Percentiles rank a stretch among this genome's conserved stretches.
Conservation (phyloP, 148 eudicot genomes). For the Pouteria glomerata region DNA sequence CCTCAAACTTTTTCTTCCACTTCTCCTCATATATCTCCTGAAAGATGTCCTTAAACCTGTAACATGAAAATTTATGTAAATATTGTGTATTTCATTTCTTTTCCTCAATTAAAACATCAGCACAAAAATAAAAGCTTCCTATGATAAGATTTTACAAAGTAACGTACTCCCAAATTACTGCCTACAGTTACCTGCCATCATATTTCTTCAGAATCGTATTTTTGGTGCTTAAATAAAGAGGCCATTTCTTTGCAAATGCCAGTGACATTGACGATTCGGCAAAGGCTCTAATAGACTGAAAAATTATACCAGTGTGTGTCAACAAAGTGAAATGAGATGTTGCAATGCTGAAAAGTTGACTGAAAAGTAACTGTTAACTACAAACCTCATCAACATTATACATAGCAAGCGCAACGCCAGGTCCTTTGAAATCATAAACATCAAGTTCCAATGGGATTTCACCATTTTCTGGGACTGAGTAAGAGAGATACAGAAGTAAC, state of each 20-base stretch:
- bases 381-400: constrained; percentile 69
- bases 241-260: constrained; percentile 71
- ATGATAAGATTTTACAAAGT: not conserved
- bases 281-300: constrained; percentile 65
- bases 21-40: constrained; percentile 70
- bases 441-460: constrained; percentile 46
- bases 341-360: not conserved
- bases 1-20: constrained; percentile 70
- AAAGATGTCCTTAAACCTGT: constrained; percentile 74
- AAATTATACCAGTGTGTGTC: constrained; percentile 16
- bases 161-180: not conserved
- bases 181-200: constrained; percentile 59
- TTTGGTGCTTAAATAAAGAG: constrained; percentile 69
- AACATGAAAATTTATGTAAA: not conserved
- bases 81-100: not conserved
- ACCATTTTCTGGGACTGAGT: constrained; percentile 60
- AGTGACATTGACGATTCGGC: constrained; percentile 72
- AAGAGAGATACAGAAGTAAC: not conserved
- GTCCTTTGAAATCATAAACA: constrained; percentile 68
- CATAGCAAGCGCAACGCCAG: constrained; percentile 80
- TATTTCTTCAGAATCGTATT: constrained; percentile 75
- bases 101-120: not conserved
- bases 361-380: not conserved
- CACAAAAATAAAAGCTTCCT: not conserved
- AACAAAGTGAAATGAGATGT: constrained; percentile 4